Base-by-base conservation (phyloP, 345 rosid genomes). In the Salix dunnii region DNA sequence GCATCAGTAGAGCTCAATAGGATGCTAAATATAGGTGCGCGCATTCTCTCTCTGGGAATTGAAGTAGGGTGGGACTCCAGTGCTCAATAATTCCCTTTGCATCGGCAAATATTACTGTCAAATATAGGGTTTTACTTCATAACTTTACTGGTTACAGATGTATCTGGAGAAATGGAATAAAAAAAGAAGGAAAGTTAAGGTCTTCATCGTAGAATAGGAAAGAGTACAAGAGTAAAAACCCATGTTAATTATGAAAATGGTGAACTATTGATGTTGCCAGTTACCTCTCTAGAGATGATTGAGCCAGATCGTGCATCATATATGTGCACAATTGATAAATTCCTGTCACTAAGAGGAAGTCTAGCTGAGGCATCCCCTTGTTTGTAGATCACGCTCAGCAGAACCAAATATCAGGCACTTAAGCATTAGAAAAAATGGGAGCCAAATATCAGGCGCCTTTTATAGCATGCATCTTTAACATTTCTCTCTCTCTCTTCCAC, bases 41-140 rank as follows among this genome's bases (percentile, higher is more conserved):
- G 82, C 90, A 93, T 97, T 87, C 92, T 79, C 82, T 88, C 85
- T 90, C 97, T 3, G 99, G 99, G 73, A 96, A 96, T 78, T 82
- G 82, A 69, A 93, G 85, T 2, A 97, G 91, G 43, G 85, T 21
- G 79, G 98, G 90, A 69, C 80, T 87, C 98, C 98, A 96, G 79
- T 96, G 93, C 86, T 96, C 99, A 30, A 96, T 89, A 70, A 96
- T 83, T 81, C 97, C 99, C 81, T 85, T 92, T 23, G 79, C 77
- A 77, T 96, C 98, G 66, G 91, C 97, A 85, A 97, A 93, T 77
- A 93, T 86, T 79, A 96, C 92, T 16, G 84, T 96, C 91, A 69
- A 83, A 86, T 38, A 81, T 87, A 65, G 93, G 89, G 78, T 90
- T 93, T 86, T 87, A 93, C 82, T 88, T 89, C 97, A 93, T 90